A percentile compares a stretch with the other conserved stretches of the same genome.
Evolutionary conservation across 2,329 filamentous ascomycete genomes (phyloP).

Genomic region (Hymenoscyphus fraxineus): DNA sequence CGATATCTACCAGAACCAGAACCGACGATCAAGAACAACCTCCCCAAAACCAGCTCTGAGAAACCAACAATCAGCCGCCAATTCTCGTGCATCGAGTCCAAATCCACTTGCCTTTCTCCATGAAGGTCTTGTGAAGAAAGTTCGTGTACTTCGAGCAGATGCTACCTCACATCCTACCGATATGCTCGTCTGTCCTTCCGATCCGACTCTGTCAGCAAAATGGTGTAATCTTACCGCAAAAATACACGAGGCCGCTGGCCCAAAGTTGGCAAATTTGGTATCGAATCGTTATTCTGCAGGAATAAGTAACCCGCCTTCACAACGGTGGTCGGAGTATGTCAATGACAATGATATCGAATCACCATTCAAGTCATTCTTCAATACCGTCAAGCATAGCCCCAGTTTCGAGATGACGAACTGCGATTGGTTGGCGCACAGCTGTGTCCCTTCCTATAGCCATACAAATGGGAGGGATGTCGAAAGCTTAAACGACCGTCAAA

Average conservation of each 20-base stretch:
- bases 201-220: background rate
- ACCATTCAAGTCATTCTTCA: constrained; percentile 1
- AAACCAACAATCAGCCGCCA: background rate
- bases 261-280: background rate
- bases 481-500: background rate
- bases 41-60: background rate
- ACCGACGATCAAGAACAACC: background rate
- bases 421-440: constrained; percentile 9
- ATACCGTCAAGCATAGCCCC: background rate
- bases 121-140: background rate
- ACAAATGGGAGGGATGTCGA: background rate
- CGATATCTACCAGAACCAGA: background rate
- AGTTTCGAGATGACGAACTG: constrained; percentile 9
- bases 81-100: background rate
- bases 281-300: background rate
- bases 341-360: constrained; percentile 6
- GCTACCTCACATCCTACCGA: constrained; percentile 1
- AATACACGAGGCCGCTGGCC: constrained; percentile 4
- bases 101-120: background rate
- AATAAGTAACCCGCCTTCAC: background rate
- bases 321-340: background rate
- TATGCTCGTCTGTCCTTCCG: constrained; percentile 3
- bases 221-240: constrained; percentile 1
- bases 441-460: background rate
- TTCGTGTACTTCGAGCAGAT: constrained; percentile 4